Conservation (phyloP, 2,329 filamentous ascomycete species). For the Aspergillus pseudoglaucus region DNA sequence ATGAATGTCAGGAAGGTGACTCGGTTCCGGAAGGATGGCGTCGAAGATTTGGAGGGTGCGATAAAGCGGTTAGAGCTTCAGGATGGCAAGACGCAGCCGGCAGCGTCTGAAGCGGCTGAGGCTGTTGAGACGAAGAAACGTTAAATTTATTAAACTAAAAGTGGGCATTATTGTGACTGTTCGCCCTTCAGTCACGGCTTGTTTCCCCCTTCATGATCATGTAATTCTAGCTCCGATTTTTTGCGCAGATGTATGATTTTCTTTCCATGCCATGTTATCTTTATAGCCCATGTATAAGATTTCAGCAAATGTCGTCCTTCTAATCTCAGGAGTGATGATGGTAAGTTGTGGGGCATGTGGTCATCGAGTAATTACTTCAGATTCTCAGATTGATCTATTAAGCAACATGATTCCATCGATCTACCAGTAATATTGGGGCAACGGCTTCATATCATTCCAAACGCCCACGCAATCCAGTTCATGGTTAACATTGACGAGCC, state of each 20-base stretch:
- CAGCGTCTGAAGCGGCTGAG: not conserved
- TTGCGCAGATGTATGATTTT: not conserved
- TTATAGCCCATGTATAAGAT: slow-evolving; percentile 1
- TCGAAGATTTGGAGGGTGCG: slow-evolving; percentile 59
- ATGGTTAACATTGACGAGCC: not conserved
- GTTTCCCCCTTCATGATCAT: slow-evolving; percentile 6
- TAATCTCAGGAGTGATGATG: too few relatives aligned
- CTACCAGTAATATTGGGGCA: too few relatives aligned
- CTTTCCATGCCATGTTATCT: not conserved
- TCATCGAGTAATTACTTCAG: too few relatives aligned
- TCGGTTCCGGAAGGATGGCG: slow-evolving; percentile 61
- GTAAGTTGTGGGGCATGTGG: too few relatives aligned
- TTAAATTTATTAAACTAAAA: not conserved
- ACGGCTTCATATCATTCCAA: slow-evolving; percentile 1
- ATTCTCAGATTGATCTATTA: not conserved
- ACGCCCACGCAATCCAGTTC: not conserved
- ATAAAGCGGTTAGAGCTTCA: slow-evolving; percentile 52
- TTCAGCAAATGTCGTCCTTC: not conserved
- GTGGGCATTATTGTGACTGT: not conserved
- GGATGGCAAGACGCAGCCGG: slow-evolving; percentile 12
- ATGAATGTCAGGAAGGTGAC: slow-evolving; percentile 82
- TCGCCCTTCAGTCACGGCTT: slow-evolving; percentile 5
- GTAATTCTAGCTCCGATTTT: slow-evolving; percentile 12
- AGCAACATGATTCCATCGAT: not conserved
- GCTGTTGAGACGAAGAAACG: not conserved